A percentile compares a stretch with the other conserved stretches of the same genome.
Evolutionary conservation across 306 rosid genomes (phyloP).

Genomic region (Abrus pulchellus): DNA sequence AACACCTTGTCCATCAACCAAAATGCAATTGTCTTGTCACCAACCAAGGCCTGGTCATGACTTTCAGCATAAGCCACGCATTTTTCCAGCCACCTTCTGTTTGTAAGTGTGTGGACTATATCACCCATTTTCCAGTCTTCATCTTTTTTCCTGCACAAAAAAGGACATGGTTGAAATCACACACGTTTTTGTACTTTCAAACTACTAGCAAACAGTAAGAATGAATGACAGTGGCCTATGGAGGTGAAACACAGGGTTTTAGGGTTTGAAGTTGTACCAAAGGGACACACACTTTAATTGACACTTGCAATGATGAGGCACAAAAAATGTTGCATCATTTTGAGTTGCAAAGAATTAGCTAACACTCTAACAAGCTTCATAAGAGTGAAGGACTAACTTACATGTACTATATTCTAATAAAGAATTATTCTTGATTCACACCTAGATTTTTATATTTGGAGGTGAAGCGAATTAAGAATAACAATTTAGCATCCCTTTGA

Average conservation of each 20-base stretch:
- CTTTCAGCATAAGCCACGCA: constrained; percentile 97
- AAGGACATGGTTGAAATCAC: constrained; percentile 13
- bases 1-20: constrained; percentile 99
- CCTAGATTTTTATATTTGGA: constrained; percentile 2
- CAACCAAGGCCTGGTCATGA: constrained; percentile 99
- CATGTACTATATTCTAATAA: constrained; percentile 31
- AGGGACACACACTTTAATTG: constrained; percentile 14
- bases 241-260: constrained; percentile 25
- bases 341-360: constrained; percentile 21
- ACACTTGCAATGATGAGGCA: constrained; percentile 32
- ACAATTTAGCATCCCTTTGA: constrained; percentile 19
- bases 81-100: constrained; percentile 97
- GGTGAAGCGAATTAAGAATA: constrained; percentile 21
- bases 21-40: constrained; percentile 98
- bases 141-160: constrained; percentile 70
- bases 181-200: constrained; percentile 25
- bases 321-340: constrained; percentile 17
- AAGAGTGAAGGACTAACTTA: constrained; percentile 18
- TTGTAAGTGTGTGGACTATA: constrained; percentile 80
- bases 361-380: constrained; percentile 5
- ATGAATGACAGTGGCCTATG: constrained; percentile 8
- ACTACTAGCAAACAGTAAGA: constrained; percentile 32
- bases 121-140: constrained; percentile 90
- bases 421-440: not conserved
- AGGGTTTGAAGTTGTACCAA: constrained; percentile 29